Percentiles rank a stretch among this genome's conserved stretches.
Evolutionary conservation across 78 protist genomes (phyloP).

Genomic region (Dictyostelium capitatum): DNA sequence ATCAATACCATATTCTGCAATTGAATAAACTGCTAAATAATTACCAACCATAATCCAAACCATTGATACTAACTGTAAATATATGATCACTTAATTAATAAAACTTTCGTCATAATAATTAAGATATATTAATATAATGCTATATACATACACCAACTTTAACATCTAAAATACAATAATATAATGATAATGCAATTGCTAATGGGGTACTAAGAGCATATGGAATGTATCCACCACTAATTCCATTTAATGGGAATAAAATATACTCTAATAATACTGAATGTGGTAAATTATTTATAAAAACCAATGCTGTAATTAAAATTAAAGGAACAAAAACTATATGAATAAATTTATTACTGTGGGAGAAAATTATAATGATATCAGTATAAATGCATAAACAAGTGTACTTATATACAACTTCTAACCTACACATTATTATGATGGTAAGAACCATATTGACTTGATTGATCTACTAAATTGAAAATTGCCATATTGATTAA

Average conservation of each 20-base stretch:
- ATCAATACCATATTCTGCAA: neutral
- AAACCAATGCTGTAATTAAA: constrained; percentile 32
- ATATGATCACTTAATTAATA: no score
- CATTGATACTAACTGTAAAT: constrained; percentile 21
- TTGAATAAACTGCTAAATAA: constrained; percentile 24
- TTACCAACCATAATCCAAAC: constrained; percentile 49
- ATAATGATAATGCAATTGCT: constrained; percentile 36
- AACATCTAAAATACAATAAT: constrained; percentile 34
- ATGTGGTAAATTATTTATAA: neutral
- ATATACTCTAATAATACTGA: neutral
- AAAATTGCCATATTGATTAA: neutral
- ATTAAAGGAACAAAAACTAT: constrained; percentile 68
- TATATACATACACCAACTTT: constrained; percentile 81
- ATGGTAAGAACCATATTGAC: constrained; percentile 66
- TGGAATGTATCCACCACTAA: constrained; percentile 29
- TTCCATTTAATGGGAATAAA: neutral
- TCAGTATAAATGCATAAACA: neutral
- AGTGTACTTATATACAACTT: neutral
- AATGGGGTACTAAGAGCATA: constrained; percentile 43
- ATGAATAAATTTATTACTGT: constrained; percentile 57
- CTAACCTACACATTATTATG: constrained; percentile 53
- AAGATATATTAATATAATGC: no score
- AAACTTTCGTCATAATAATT: no score
- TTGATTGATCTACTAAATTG: constrained; percentile 61
- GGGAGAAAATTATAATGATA: neutral